phyloP scores from a whole-genome alignment of 2,329 filamentous ascomycete genomes.

The Stemphylium lycopersici region DNA sequence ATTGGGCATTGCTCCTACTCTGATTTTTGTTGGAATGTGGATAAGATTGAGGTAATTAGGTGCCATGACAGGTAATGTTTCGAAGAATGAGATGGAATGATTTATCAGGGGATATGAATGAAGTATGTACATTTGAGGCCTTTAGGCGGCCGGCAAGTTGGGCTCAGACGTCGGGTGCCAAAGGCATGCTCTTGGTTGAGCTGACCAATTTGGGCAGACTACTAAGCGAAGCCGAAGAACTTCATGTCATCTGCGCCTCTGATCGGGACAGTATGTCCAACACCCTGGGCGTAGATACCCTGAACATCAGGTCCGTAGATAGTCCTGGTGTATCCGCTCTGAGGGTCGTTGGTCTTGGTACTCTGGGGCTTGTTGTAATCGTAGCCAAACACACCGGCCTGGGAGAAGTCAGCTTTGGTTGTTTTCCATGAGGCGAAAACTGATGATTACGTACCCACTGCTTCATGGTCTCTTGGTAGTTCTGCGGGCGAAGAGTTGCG shows the following conservation, averaged over 20 bases:
- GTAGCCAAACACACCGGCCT: constrained; percentile 41
- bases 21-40: no score
- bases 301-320: constrained; percentile 39
- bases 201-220: not conserved
- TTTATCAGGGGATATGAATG: no score
- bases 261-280: constrained; percentile 46
- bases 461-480: constrained; percentile 61
- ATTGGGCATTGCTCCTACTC: no score
- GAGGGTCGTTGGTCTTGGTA: constrained; percentile 37
- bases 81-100: not conserved
- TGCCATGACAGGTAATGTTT: no score
- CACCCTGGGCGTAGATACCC: constrained; percentile 44
- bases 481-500: constrained; percentile 57
- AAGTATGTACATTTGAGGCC: not conserved
- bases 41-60: no score
- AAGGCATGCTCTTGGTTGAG: not conserved
- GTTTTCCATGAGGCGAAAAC: not conserved
- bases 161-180: not conserved
- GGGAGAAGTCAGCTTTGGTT: not conserved
- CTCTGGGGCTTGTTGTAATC: constrained; percentile 41
- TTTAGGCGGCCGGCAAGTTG: no score
- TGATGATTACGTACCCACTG: constrained; percentile 26
- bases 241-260: constrained; percentile 44
- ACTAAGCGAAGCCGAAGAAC: constrained; percentile 39
- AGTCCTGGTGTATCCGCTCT: constrained; percentile 41